Evolutionary conservation across 2,329 filamentous ascomycete genomes (phyloP), one percentile per base, ranked within the genome.

Genomic region (Cercospora sp.): DNA sequence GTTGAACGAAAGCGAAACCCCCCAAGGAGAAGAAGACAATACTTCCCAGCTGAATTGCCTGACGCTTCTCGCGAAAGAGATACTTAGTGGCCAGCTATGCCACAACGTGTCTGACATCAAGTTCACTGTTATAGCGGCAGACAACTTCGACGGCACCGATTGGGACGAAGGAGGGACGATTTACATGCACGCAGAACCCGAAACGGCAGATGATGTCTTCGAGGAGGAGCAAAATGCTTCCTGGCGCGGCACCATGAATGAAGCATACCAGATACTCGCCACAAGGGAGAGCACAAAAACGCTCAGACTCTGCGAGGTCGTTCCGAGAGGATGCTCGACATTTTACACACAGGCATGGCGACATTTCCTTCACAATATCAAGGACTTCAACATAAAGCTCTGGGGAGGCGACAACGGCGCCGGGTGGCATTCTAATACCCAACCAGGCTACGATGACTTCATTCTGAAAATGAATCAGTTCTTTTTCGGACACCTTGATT

Each of bases 331-430:
- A 16, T 58, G 51, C 31, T 48, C 60, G 31, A 48, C 60, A 12
- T 67, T 63, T 4, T 45, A 48, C n/a, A 18, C 16, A 9, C 42
- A 31, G 8, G 28, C 58, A 51, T 67, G 60, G 48, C 59, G 45
- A 3, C 9, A 5, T 13, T 63, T 67, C 23, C 51, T 67, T 6
- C 10, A 20, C 31, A 33, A 23, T 31, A 13, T 67, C 7, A 23
- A 51, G 9, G 28, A 45, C n/a, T 53, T 67, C 51, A 31, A 51
- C 16, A 55, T 67, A 16, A 20, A 39, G 18, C 36, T 67, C 45
- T 67, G 65, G 65, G 65, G 65, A 18, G 30, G 58, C 18, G 60
- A 67, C 5, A 58, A 67, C 10, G 51, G 58, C 20, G 59, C 59
- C n/a, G 64, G 59, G 7, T 65, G 63, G 63, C 59, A 48, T 58